Conservation (phyloP, 2,329 filamentous ascomycete genomes). For the Sclerotiophoma versabilis region DNA sequence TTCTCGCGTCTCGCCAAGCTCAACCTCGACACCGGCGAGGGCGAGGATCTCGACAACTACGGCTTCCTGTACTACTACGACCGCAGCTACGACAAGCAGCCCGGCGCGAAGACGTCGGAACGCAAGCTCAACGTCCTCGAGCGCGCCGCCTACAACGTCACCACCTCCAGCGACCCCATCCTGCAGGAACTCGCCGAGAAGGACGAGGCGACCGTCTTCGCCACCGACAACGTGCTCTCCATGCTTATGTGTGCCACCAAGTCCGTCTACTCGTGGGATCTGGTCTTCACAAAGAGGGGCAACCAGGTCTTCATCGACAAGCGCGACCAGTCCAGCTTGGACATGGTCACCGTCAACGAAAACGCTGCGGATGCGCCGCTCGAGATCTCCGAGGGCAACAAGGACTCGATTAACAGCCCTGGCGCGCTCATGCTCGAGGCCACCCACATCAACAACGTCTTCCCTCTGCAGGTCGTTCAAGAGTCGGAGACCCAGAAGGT, state of each 20-base stretch:
- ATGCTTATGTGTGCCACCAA: constrained; percentile 99
- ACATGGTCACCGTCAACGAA: constrained; percentile 99
- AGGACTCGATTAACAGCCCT: constrained; percentile 96
- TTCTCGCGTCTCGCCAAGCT: constrained; percentile 95
- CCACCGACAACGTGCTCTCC: constrained; percentile 94
- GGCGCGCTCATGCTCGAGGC: constrained; percentile 91
- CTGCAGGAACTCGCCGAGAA: constrained; percentile 97
- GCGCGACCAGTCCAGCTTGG: constrained; percentile 90
- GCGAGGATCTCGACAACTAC: constrained; percentile 93
- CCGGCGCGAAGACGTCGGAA: constrained; percentile 83
- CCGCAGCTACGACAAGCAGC: constrained; percentile 90
- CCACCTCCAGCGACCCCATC: constrained; percentile 92
- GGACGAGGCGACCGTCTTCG: constrained; percentile 95
- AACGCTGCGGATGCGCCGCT: constrained; percentile 95
- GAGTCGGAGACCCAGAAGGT: constrained; percentile 82
- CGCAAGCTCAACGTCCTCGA: constrained; percentile 88
- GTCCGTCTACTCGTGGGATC: constrained; percentile 97
- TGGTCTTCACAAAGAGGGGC: constrained; percentile 89
- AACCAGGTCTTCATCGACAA: constrained; percentile 99
- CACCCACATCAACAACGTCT: constrained; percentile 99
- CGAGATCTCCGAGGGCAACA: constrained; percentile 88
- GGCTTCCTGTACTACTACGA: constrained; percentile 99
- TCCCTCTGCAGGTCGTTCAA: constrained; percentile 90
- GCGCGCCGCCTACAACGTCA: constrained; percentile 97
- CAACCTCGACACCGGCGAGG: constrained; percentile 92